Evolutionary conservation across 768 basidiomycete species (phyloP).

Genomic region (Pulveroboletus sp.): DNA sequence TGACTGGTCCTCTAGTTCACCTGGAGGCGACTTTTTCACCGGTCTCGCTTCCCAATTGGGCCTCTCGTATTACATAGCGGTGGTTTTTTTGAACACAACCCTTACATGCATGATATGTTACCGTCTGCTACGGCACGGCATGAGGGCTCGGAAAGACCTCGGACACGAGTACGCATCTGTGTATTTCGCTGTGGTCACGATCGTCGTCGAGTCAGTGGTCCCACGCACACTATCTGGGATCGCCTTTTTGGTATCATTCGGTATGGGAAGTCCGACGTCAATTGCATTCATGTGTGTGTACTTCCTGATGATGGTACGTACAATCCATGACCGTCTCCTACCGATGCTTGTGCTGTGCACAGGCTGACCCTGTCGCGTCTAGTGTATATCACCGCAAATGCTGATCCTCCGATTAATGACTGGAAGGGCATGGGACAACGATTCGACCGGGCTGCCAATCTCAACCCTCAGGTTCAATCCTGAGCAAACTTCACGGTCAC

Average conservation of each 20-base stretch:
- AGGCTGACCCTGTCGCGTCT: neutral
- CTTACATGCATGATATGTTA: constrained; percentile 25
- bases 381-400: constrained; percentile 29
- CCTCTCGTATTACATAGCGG: constrained; percentile 13
- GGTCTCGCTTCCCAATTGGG: constrained; percentile 7
- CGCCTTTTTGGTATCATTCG: no score
- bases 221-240: no score
- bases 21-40: constrained; percentile 15
- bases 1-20: constrained; percentile 7
- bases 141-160: neutral
- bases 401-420: constrained; percentile 23
- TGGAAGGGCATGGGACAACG: constrained; percentile 11
- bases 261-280: no score
- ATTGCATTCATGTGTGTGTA: no score
- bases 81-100: constrained; percentile 11
- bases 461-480: constrained; percentile 14
- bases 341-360: no score
- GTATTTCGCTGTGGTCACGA: constrained; percentile 11
- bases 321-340: no score
- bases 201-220: constrained; percentile 20
- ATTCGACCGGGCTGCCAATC: neutral
- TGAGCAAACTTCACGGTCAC: neutral
- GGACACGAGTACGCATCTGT: constrained; percentile 11
- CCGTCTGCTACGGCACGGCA: constrained; percentile 9
- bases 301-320: no score